Percentiles rank a stretch among this genome's conserved stretches.
phyloP scores from a whole-genome alignment of 2,329 filamentous ascomycete genomes.

The Exophiala sp. region DNA sequence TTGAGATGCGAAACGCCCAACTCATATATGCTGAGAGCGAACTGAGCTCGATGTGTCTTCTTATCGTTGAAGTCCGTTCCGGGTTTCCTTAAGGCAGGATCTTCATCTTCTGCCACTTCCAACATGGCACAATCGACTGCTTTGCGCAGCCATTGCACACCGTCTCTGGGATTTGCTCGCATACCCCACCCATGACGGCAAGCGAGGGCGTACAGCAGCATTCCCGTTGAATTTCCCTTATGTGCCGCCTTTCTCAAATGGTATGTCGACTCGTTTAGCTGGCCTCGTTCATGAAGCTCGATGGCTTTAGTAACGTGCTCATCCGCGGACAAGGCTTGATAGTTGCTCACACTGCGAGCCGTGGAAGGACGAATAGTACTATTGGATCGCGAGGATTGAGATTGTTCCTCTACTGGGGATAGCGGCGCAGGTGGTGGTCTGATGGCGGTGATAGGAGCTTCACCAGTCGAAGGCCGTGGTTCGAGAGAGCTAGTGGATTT shows the following conservation, averaged over 20 bases:
- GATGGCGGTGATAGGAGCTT: slow-evolving; percentile 7
- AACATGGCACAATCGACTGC: slow-evolving; percentile 80
- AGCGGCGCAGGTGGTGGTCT: slow-evolving; percentile 17
- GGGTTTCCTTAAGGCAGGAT: slow-evolving; percentile 49
- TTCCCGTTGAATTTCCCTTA: slow-evolving; percentile 82
- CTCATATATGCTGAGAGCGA: slow-evolving; percentile 93
- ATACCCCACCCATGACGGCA: slow-evolving; percentile 98
- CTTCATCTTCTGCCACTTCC: slow-evolving; percentile 80
- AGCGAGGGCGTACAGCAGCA: slow-evolving; percentile 92
- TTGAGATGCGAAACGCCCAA: slow-evolving; percentile 96
- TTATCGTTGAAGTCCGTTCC: slow-evolving; percentile 64
- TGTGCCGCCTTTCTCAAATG: slow-evolving; percentile 86
- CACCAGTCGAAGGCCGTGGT: slow-evolving; percentile 14
- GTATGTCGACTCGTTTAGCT: slow-evolving; percentile 90
- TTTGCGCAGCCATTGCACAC: slow-evolving; percentile 85
- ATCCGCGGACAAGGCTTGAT: slow-evolving; percentile 53
- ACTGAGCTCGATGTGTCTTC: slow-evolving; percentile 85
- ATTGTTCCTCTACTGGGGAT: slow-evolving; percentile 42
- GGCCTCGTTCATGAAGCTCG: slow-evolving; percentile 80
- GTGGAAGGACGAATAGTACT: slow-evolving; percentile 54
- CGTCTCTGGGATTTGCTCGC: slow-evolving; percentile 85
- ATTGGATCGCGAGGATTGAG: slow-evolving; percentile 60
- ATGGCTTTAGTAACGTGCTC: slow-evolving; percentile 90
- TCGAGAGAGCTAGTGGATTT: slow-evolving; percentile 13
- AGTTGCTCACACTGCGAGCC: slow-evolving; percentile 28